Base-by-base conservation (phyloP, 495 filamentous ascomycete genomes). In the Penicillium steckii region DNA sequence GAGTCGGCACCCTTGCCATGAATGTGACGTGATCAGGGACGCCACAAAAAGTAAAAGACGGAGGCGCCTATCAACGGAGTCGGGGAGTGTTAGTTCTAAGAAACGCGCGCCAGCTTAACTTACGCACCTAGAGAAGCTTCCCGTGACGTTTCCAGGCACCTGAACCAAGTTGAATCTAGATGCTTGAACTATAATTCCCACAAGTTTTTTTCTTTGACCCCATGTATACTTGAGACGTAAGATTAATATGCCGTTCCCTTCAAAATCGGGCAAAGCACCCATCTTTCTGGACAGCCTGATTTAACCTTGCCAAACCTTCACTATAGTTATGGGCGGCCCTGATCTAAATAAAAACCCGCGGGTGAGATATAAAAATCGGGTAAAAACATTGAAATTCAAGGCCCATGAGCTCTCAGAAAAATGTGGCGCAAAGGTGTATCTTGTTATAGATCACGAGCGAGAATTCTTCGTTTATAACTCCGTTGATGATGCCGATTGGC, bases 401-500 rank as follows among this genome's bases (percentile, higher is more conserved):
- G 45, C 26, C 40, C 35, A 49, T 26, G 24, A 52, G 25, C 55
- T 57, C 38, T 49, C 55, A 19, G 26, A 21, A 19, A 38, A 38
- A 9, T 52, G 44, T 19, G 44, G 35, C 13, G 55, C 55, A 10
- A 35, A 46, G 13, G 49, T 57, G 4, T 57, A 57, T 33, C 44
- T 57, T 12, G 22, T 53, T 24, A 49, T 57, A 17, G n/a, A 52
- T 22, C 45, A 57, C 26, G 25, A 46, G 22, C 35, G 49, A 26
- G 44, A 32, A 3, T 44, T 22, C 23, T 35, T 52, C 21, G 50
- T 44, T 13, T 57, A 57, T 44, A 57, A 52, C 19, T 57, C 49
- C 5, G 37, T 43, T 1, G 44, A 49, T 45, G 45, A 52, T 26
- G 3, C n/a, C 3, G 8, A 10, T 33, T 57, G 45, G 55, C 55